A percentile compares a stretch with the other conserved stretches of the same genome.
These are phyloP conservation scores for Umbelopsis isabellina DNA, from an alignment of 192 early-diverging fungal species.

Conservation along the genomic window DNA sequence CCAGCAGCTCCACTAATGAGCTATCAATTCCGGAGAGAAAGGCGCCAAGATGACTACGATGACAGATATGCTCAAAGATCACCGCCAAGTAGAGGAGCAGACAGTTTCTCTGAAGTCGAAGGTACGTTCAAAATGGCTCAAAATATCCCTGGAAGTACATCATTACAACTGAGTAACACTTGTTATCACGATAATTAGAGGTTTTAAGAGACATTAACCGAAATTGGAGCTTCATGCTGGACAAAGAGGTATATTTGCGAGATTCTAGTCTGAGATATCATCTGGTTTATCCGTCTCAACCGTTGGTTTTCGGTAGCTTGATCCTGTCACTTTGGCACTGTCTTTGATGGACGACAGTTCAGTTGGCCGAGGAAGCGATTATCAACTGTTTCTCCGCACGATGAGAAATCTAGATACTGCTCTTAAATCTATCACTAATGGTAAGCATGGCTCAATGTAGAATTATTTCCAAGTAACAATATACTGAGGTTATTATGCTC, in stretches of 20 bases:
- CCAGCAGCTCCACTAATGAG: not conserved
- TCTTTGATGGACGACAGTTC: constrained; percentile 79
- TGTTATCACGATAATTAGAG: constrained; percentile 11
- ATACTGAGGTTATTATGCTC: not conserved
- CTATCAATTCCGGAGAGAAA: constrained; percentile 20
- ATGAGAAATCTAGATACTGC: constrained; percentile 65
- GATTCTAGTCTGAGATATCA: not conserved
- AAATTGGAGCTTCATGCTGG: constrained; percentile 59
- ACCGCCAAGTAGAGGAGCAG: not conserved
- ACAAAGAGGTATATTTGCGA: constrained; percentile 49
- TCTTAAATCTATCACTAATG: constrained; percentile 71
- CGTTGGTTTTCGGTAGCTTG: constrained; percentile 47
- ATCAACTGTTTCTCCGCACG: constrained; percentile 64
- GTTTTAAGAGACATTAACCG: constrained; percentile 45
- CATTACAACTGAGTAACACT: not conserved
- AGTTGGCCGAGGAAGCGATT: constrained; percentile 61
- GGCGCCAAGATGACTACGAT: constrained; percentile 10
- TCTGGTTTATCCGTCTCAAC: not conserved
- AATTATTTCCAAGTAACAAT: not conserved
- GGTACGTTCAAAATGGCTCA: constrained; percentile 3
- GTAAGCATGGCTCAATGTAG: constrained; percentile 27
- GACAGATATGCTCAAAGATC: not conserved
- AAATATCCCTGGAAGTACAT: not conserved
- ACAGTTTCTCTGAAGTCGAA: constrained; percentile 38
- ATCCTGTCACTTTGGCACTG: constrained; percentile 73